Evolutionary conservation across 2,329 filamentous ascomycete genomes (phyloP).

Genomic region (Aspergillus sp.): DNA sequence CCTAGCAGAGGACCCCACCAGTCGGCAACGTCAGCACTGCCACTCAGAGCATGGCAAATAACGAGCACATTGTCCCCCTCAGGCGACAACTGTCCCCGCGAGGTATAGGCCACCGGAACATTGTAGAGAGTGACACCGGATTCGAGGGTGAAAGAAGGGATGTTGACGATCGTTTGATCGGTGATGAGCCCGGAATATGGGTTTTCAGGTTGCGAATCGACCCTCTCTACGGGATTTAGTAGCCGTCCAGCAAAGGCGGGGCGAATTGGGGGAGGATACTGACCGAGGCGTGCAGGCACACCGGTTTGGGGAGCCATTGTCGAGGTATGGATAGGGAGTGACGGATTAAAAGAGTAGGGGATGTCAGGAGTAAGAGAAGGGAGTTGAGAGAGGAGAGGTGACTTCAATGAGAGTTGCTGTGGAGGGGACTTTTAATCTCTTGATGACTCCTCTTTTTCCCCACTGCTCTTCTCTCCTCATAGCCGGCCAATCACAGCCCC

Average conservation of each 20-base stretch:
- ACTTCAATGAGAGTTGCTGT: background rate
- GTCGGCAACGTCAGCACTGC: constrained; percentile 54
- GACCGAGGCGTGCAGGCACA: constrained; percentile 32
- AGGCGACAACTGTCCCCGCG: constrained; percentile 56
- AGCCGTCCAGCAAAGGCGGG: constrained; percentile 30
- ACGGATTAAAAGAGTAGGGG: background rate
- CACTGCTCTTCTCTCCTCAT: background rate
- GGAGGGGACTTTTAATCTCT: background rate
- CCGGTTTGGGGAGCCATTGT: constrained; percentile 26
- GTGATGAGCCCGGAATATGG: constrained; percentile 83
- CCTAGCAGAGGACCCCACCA: constrained; percentile 58
- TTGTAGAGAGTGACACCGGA: constrained; percentile 82
- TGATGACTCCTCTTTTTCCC: background rate
- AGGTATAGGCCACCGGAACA: constrained; percentile 65
- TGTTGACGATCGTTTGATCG: constrained; percentile 79
- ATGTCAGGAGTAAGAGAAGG: background rate
- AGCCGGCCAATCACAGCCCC: background rate
- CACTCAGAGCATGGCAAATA: constrained; percentile 56
- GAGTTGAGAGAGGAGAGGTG: background rate
- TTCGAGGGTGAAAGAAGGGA: constrained; percentile 89
- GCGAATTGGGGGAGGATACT: constrained; percentile 26
- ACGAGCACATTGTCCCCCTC: constrained; percentile 61
- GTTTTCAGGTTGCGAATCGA: constrained; percentile 75
- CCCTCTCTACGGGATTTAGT: constrained; percentile 57
- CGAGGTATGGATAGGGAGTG: background rate